These are phyloP conservation scores for Amphicarpaea edgeworthii DNA, from an alignment of 306 rosid genomes.

Conservation along the genomic window DNA sequence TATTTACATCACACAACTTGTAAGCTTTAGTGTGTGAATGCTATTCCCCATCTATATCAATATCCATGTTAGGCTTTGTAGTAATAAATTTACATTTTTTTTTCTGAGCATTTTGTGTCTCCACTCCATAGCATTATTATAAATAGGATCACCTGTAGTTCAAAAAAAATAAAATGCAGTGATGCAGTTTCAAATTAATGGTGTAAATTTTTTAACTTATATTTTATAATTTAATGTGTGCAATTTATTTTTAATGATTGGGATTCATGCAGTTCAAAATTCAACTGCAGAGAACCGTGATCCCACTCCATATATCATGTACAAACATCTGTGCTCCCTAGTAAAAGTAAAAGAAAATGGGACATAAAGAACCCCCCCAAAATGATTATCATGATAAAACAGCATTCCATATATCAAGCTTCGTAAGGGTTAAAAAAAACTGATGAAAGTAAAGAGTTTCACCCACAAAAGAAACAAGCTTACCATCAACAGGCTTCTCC, in stretches of 20 bases:
- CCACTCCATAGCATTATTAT: background rate
- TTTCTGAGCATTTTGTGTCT: slow-evolving; percentile 23
- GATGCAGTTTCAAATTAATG: background rate
- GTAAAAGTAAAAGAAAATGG: background rate
- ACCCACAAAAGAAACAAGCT: slow-evolving; percentile 49
- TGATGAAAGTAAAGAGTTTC: slow-evolving; percentile 31
- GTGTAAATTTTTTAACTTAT: background rate
- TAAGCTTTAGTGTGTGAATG: background rate
- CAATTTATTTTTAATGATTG: background rate
- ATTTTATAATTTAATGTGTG: background rate
- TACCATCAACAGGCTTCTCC: slow-evolving; percentile 97
- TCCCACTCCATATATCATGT: background rate
- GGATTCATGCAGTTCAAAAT: background rate
- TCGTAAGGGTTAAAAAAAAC: background rate
- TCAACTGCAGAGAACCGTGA: background rate
- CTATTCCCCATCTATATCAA: slow-evolving; percentile 5
- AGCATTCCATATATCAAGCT: slow-evolving; percentile 31
- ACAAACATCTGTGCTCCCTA: background rate
- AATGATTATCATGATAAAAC: slow-evolving; percentile 1
- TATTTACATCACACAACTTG: slow-evolving; percentile 34
- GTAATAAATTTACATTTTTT: slow-evolving; percentile 12
- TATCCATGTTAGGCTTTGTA: slow-evolving; percentile 27
- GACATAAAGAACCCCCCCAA: background rate
- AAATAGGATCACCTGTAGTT: background rate
- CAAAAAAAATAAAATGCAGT: background rate